These are phyloP conservation scores for Fusarium burgessii DNA, from an alignment of 2,329 filamentous ascomycete species.

Conservation along the genomic window DNA sequence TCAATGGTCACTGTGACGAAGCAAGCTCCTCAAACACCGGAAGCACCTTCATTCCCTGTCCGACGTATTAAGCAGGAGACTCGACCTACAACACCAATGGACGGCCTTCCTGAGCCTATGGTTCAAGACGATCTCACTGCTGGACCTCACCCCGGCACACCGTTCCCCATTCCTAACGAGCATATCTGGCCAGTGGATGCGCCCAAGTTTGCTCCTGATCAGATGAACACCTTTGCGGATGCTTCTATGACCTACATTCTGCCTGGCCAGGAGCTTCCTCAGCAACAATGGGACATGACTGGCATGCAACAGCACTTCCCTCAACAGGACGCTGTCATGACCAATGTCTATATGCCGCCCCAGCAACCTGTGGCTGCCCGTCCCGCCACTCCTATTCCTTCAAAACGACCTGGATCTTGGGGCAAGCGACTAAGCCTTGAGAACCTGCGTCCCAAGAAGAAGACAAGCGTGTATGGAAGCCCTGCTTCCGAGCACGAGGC, in stretches of 20 bases:
- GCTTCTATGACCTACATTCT: slow-evolving; percentile 49
- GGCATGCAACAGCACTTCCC: slow-evolving; percentile 45
- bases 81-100: slow-evolving; percentile 52
- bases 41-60: slow-evolving; percentile 47
- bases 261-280: slow-evolving; percentile 47
- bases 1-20: slow-evolving; percentile 46
- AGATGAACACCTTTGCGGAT: slow-evolving; percentile 50
- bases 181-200: slow-evolving; percentile 54
- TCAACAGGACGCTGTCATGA: slow-evolving; percentile 48
- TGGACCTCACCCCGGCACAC: slow-evolving; percentile 57
- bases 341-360: slow-evolving; percentile 43
- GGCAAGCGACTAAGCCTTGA: slow-evolving; percentile 54
- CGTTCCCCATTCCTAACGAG: slow-evolving; percentile 56
- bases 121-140: slow-evolving; percentile 51
- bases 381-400: slow-evolving; percentile 54
- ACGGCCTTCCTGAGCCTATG: slow-evolving; percentile 46
- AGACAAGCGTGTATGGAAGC: slow-evolving; percentile 49
- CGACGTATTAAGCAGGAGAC: slow-evolving; percentile 54
- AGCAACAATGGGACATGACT: slow-evolving; percentile 46
- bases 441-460: slow-evolving; percentile 53
- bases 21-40: slow-evolving; percentile 48
- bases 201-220: slow-evolving; percentile 56
- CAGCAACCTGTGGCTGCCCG: slow-evolving; percentile 46
- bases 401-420: slow-evolving; percentile 56
- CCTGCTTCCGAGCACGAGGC: slow-evolving; percentile 45